Evolutionary conservation across 345 rosid genomes (phyloP), one percentile per base, ranked within the genome.

Genomic region (Linum lewisii): DNA sequence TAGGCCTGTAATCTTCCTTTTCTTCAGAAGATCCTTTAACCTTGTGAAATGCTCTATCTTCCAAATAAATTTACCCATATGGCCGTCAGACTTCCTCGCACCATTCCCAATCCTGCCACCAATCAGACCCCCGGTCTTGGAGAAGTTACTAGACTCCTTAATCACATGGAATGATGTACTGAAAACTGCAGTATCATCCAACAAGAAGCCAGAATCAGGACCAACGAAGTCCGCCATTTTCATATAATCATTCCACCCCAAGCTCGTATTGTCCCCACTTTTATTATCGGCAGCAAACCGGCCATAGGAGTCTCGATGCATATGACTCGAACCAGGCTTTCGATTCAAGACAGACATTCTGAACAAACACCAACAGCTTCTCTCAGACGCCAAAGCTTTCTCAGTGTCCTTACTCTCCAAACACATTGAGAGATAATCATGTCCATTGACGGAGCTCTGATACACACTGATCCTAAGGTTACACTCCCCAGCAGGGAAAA

Each of bases 301-400:
- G 16, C 99, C 99, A 68, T 89, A 93, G 0, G 96, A 89, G 61
- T 93, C 99, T 21, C 95, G 80, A 53, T 89, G 99, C 91, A 85
- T 82, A 66, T 93, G 99, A 73, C 83, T 81, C 18, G 76, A 81
- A 9, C 97, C 97, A 6, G 90, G 92, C 74, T 78, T 93, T 61
- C 87, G 99, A 60, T 89, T 93, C 82, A 93, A 72, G 49, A 84
- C 88, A 0, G 99, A 94, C 96, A 94, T 94, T 68, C 99, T 75
- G 75, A 94, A 94, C 70, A 94, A 81, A 75, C 99, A 94, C 99
- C 99, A 94, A 69, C 99, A 94, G 63, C 96, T 90, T 73, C 97
- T 77, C 59, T 94, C 99, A 0, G 82, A 78, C 15, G 75, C 71
- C 37, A 63, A 55, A 0, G 82, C 71, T 82, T 91, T 91, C 63